Conservation (phyloP, 2,329 filamentous ascomycete genomes). For the Elsinoe perseae region DNA sequence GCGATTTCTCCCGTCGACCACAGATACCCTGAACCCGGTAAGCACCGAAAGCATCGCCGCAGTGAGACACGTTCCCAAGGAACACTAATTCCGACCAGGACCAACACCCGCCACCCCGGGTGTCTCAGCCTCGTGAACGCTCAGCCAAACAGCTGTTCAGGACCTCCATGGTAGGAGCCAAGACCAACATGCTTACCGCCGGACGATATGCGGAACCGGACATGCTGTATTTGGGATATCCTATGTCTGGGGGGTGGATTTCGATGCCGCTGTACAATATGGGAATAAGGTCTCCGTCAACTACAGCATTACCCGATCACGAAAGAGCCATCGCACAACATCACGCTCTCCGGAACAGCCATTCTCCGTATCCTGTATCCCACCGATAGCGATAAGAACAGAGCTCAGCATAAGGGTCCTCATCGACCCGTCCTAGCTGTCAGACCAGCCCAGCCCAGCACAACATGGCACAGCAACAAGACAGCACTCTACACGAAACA, state of each 20-base stretch:
- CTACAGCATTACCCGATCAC: too few species aligned
- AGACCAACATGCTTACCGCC: not conserved
- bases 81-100: not conserved
- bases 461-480: not conserved
- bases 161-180: not conserved
- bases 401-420: too few species aligned
- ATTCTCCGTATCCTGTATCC: too few species aligned
- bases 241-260: not conserved
- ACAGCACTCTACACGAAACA: not conserved
- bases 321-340: too few species aligned
- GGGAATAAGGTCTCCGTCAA: not conserved
- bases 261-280: not conserved
- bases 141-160: slow-evolving; percentile 14
- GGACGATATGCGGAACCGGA: not conserved
- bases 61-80: not conserved
- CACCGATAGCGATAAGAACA: too few species aligned
- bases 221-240: not conserved
- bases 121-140: slow-evolving; percentile 10
- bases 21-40: not conserved
- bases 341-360: too few species aligned
- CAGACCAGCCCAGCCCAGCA: too few species aligned
- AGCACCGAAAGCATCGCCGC: not conserved
- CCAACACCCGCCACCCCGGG: not conserved
- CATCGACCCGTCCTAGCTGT: too few species aligned
- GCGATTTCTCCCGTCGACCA: not conserved